Conservation (phyloP, 345 rosid species). For the Diplotaxis tenuifolia region DNA sequence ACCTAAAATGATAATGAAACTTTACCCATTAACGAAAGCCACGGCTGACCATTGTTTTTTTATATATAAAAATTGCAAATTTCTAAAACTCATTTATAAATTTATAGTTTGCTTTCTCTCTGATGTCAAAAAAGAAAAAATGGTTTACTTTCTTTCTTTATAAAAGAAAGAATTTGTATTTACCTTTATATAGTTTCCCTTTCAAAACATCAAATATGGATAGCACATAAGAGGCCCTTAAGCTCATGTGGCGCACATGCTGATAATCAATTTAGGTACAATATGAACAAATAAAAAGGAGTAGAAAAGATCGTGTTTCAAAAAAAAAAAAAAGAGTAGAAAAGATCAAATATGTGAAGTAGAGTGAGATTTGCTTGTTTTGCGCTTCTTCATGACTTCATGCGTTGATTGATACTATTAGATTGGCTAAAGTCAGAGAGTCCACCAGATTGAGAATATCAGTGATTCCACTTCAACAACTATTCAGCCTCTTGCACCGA, state of each 20-base stretch:
- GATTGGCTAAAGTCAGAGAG: slow-evolving; percentile 17
- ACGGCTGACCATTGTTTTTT: background rate
- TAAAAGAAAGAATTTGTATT: background rate
- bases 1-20: background rate
- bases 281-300: too few relatives aligned
- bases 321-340: too few relatives aligned
- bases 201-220: slow-evolving; percentile 7
- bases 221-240: slow-evolving; percentile 10
- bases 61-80: background rate
- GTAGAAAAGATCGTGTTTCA: too few relatives aligned
- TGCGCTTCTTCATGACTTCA: slow-evolving; percentile 10
- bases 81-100: background rate
- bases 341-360: background rate
- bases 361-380: slow-evolving; percentile 11
- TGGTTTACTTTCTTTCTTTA: background rate
- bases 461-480: slow-evolving; percentile 2
- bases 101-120: background rate
- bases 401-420: background rate
- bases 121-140: too few relatives aligned
- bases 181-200: background rate
- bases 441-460: slow-evolving; percentile 10
- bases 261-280: background rate
- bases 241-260: slow-evolving; percentile 16
- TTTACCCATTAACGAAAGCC: background rate
- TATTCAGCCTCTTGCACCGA: background rate